Evolutionary conservation across 768 basidiomycete species (phyloP).

Genomic region (Pleurotus djamor): DNA sequence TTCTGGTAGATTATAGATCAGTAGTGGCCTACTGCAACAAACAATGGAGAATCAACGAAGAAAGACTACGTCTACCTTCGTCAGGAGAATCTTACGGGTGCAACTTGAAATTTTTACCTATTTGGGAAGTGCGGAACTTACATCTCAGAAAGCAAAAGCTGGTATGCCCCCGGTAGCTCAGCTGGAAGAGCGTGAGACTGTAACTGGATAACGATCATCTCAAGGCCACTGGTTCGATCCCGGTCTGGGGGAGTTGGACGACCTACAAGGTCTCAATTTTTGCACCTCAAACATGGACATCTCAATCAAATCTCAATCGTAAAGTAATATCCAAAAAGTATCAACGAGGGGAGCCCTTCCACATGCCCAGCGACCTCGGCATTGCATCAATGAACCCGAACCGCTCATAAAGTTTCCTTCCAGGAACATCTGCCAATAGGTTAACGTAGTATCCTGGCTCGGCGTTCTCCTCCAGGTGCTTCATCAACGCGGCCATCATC

Average conservation of each 20-base stretch:
- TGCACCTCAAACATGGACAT: too few relatives aligned
- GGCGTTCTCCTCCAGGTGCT: neutral
- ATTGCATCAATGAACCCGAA: neutral
- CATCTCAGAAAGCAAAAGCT: too few relatives aligned
- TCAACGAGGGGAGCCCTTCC: neutral
- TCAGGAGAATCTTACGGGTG: too few relatives aligned
- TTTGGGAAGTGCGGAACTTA: too few relatives aligned
- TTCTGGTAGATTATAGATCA: too few relatives aligned
- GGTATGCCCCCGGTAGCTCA: slow-evolving; percentile 29
- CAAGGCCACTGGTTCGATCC: slow-evolving; percentile 39
- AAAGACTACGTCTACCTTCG: too few relatives aligned
- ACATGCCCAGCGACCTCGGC: neutral
- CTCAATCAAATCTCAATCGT: too few relatives aligned
- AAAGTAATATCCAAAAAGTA: too few relatives aligned
- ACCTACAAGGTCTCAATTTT: neutral
- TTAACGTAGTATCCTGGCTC: neutral
- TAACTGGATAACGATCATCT: slow-evolving; percentile 32
- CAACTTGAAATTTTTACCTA: too few relatives aligned
- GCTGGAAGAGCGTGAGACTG: slow-evolving; percentile 52
- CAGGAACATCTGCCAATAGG: neutral
- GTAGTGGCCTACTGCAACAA: too few relatives aligned
- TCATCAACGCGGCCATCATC: neutral
- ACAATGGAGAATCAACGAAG: too few relatives aligned
- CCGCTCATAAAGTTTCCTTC: neutral
- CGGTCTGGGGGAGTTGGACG: slow-evolving; percentile 24